These are phyloP conservation scores for Penicillium glabrum DNA, from an alignment of 2,329 filamentous ascomycete species.

Conservation along the genomic window DNA sequence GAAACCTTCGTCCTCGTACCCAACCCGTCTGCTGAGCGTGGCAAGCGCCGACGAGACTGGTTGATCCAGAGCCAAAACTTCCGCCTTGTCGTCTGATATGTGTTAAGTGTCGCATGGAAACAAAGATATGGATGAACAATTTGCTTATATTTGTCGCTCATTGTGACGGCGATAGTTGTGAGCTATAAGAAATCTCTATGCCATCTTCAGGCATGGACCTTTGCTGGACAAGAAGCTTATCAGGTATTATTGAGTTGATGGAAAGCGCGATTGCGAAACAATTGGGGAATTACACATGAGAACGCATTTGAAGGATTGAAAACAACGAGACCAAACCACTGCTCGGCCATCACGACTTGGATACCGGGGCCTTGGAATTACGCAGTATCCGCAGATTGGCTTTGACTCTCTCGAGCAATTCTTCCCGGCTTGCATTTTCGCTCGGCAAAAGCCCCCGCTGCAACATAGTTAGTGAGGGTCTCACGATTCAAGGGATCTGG, in stretches of 20 bases:
- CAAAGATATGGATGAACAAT: neutral
- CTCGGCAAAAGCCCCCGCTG: constrained; percentile 66
- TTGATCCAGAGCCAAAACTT: constrained; percentile 74
- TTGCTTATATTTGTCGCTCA: neutral
- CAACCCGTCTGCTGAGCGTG: constrained; percentile 52
- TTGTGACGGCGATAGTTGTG: neutral
- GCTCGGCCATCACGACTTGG: constrained; percentile 7
- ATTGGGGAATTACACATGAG: neutral
- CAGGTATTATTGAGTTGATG: neutral
- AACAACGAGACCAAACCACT: neutral
- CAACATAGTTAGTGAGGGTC: constrained; percentile 2
- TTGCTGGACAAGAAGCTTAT: neutral
- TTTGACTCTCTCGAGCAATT: constrained; percentile 67
- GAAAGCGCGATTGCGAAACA: neutral
- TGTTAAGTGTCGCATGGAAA: neutral
- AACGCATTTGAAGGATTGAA: neutral
- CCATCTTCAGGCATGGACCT: neutral
- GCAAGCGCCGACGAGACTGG: constrained; percentile 59
- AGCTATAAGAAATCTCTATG: neutral
- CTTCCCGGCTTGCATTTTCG: constrained; percentile 58
- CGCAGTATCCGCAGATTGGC: constrained; percentile 61
- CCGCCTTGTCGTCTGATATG: constrained; percentile 49
- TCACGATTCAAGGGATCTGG: neutral
- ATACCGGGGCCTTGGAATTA: constrained; percentile 16
- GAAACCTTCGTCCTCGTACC: constrained; percentile 81